Conservation (phyloP, 2,329 filamentous ascomycete species). For the Coniochaeta pulveracea region DNA sequence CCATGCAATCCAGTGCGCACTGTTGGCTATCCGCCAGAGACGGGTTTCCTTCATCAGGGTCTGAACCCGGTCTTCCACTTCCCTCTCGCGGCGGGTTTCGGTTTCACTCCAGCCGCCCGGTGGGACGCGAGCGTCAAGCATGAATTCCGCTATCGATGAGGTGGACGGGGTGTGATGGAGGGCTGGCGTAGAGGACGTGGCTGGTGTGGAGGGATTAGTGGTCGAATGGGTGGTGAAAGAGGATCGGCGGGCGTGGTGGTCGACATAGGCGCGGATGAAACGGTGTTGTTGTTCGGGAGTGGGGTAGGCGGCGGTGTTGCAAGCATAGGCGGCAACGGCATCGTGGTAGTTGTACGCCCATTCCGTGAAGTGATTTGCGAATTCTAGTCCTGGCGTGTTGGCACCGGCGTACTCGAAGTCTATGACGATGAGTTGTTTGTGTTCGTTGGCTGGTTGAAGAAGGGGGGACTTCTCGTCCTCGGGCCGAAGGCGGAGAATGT, state of each 20-base stretch:
- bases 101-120: conserved; percentile 45
- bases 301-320: conserved; percentile 63
- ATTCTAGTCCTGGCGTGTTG: conserved; percentile 78
- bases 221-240: conserved; percentile 10
- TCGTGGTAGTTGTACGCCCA: conserved; percentile 99
- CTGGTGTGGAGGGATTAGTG: conserved; percentile 8
- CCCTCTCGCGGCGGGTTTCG: conserved; percentile 51
- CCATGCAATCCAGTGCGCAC: conserved; percentile 89
- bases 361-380: conserved; percentile 96
- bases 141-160: conserved; percentile 57
- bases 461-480: conserved; percentile 72
- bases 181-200: conserved; percentile 20
- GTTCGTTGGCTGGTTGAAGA: conserved; percentile 78
- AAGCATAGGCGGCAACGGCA: conserved; percentile 49
- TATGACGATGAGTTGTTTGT: conserved; percentile 94
- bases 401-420: conserved; percentile 96
- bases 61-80: conserved; percentile 55
- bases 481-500: conserved; percentile 67
- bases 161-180: conserved; percentile 25
- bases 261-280: conserved; percentile 79
- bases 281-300: conserved; percentile 68
- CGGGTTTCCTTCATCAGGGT: conserved; percentile 67
- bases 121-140: conserved; percentile 64
- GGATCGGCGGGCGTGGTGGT: conserved; percentile 56
- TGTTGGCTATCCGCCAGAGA: conserved; percentile 81